A percentile compares a stretch with the other conserved stretches of the same genome.
Conservation (phyloP, 202 grass and related monocot species). For the Panicum hallii region DNA sequence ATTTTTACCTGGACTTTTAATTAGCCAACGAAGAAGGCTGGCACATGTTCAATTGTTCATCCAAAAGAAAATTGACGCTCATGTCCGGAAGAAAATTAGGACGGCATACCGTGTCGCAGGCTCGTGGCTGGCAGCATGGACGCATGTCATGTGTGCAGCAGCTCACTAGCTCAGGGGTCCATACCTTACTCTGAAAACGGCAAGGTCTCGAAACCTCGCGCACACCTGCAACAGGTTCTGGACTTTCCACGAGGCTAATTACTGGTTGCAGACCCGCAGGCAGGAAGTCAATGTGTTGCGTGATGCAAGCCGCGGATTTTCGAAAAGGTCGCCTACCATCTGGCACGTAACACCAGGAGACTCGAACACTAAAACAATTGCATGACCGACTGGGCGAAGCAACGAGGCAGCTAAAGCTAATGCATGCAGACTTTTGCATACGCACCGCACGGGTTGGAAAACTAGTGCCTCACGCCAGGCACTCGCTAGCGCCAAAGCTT, state of each 20-base stretch:
- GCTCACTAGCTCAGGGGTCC: neutral
- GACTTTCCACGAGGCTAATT: neutral
- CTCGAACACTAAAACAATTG: neutral
- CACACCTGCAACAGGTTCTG: neutral
- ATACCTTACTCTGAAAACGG: neutral
- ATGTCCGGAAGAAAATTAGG: too few relatives aligned
- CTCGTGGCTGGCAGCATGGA: too few relatives aligned
- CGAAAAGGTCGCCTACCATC: constrained; percentile 27
- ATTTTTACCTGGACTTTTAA: too few relatives aligned
- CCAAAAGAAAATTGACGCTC: too few relatives aligned
- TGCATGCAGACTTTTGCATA: constrained; percentile 19
- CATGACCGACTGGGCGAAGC: neutral
- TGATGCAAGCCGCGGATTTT: constrained; percentile 52
- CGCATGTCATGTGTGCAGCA: neutral
- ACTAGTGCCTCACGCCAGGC: neutral
- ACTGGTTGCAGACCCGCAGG: neutral
- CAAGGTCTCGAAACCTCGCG: neutral
- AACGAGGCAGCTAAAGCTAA: neutral
- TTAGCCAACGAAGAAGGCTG: too few relatives aligned
- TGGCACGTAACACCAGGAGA: constrained; percentile 48
- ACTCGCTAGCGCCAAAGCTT: constrained; percentile 14
- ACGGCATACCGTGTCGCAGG: too few relatives aligned
- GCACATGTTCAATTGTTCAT: too few relatives aligned
- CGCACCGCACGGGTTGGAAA: neutral
- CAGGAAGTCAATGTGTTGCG: constrained; percentile 50